Conservation (phyloP, 352 stramenopile species). For the Blastocystis sp. region DNA sequence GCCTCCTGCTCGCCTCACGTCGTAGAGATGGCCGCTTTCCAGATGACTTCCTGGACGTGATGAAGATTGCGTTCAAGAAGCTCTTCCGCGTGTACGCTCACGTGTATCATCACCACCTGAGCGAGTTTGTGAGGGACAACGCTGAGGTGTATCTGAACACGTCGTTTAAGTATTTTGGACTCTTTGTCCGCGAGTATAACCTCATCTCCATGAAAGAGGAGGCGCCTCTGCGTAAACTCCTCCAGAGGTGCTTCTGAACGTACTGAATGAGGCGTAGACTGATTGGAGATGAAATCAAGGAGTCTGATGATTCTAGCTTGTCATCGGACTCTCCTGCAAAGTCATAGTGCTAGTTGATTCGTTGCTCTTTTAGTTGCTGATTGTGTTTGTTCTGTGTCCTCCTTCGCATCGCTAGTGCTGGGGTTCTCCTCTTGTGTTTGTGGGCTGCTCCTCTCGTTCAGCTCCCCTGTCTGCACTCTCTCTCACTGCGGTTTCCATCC, state of each 20-base stretch:
- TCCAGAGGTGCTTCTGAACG: slow-evolving; percentile 71
- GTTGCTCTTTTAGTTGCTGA: too few species aligned
- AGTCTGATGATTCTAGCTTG: too few species aligned
- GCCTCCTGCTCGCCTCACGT: background rate
- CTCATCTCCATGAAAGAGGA: slow-evolving; percentile 84
- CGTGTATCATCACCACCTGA: slow-evolving; percentile 82
- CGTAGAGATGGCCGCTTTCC: slow-evolving; percentile 43
- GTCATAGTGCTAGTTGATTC: background rate
- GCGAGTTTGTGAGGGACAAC: slow-evolving; percentile 80
- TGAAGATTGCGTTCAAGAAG: slow-evolving; percentile 80
- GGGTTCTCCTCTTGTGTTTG: too few species aligned
- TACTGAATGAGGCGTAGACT: too few species aligned
- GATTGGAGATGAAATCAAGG: too few species aligned
- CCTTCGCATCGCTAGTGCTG: too few species aligned
- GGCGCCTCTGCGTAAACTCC: slow-evolving; percentile 83
- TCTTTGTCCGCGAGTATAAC: slow-evolving; percentile 84
- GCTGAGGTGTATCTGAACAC: slow-evolving; percentile 86
- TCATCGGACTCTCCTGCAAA: too few species aligned
- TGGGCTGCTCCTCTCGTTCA: too few species aligned
- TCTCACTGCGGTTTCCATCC: too few species aligned
- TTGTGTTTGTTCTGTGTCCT: too few species aligned
- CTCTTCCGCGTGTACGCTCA: slow-evolving; percentile 86
- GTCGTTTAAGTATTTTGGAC: slow-evolving; percentile 87
- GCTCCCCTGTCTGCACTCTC: too few species aligned
- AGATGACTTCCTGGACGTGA: slow-evolving; percentile 48